Evolutionary conservation across 257 asterid genomes (phyloP), one percentile per base, ranked within the genome.

Genomic region (Cruciata laevipes): DNA sequence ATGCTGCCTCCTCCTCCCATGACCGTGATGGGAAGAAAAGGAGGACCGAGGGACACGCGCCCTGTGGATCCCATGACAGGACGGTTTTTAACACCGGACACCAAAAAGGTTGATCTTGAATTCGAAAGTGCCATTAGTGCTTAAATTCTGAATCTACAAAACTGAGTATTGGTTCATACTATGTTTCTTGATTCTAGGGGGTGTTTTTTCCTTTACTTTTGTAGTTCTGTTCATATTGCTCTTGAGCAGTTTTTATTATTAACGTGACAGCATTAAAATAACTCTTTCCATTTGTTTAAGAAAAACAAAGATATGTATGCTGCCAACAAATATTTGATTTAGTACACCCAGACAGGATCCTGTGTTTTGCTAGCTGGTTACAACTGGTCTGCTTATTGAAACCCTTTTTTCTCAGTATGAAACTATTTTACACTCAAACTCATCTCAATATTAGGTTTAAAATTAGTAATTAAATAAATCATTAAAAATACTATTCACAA

Each of bases 21-120:
- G 97, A 18, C 81, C 52, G 97, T 96, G 66, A 84, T 90, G 96
- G 96, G 91, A 72, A 85, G 88, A 35, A 90, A 94, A 81, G 97
- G 96, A 20, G 99, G 99, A 0, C 93, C 88, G 63, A 84, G 93
- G 31, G 95, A 94, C 77, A 87, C 70, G 42, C 84, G 91, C 20
- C 88, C 86, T 3, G 76, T 94, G 71, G 84, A 90, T 81, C 96
- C 95, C 4, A 82, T 87, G 90, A 84, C 96, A 2, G 96, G 96
- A 60, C 88, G 84, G n/a, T 69, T 83, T 73, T 53, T 81, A 47
- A 63, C 78, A 12, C 80, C 74, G 27, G 86, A 63, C 35, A 76
- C 66, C 67, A 60, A 77, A 58, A 69, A 60, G 0, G 65, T 76
- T 59, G 70, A 79, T 68, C 78, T 18, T 47, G 82, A 47, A 14